Conservation (phyloP, 345 rosid species). For the Arabidopsis suecica region DNA sequence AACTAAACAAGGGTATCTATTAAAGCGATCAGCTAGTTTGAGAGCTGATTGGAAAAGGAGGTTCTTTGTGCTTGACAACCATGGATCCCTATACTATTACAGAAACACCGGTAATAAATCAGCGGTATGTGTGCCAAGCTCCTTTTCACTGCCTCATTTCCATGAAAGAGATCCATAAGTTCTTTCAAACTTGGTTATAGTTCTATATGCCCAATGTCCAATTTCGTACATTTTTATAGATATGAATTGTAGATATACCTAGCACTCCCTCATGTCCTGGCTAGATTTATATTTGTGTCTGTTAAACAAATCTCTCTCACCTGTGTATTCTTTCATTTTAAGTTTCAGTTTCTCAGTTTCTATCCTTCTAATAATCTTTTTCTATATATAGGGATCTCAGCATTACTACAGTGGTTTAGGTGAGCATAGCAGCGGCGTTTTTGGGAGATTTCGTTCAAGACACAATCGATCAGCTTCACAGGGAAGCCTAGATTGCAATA, state of each 20-base stretch:
- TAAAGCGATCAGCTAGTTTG: conserved; percentile 70
- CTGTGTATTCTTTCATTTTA: conserved; percentile 13
- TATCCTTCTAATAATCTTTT: not conserved
- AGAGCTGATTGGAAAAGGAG: conserved; percentile 90
- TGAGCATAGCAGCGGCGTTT: conserved; percentile 66
- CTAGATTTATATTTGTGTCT: not conserved
- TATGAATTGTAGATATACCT: not conserved
- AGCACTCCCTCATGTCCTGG: not conserved
- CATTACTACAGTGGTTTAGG: conserved; percentile 62
- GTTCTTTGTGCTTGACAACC: conserved; percentile 85
- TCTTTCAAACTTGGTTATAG: not conserved
- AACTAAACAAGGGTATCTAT: conserved; percentile 80
- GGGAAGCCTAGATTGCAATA: conserved; percentile 56
- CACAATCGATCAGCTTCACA: conserved; percentile 65
- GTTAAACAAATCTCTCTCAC: not conserved
- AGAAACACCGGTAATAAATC: conserved; percentile 63
- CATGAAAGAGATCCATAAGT: conserved; percentile 3
- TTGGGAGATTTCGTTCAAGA: conserved; percentile 78
- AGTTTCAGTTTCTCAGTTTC: conserved; percentile 1
- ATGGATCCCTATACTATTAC: conserved; percentile 77
- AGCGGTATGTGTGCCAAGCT: conserved; percentile 52
- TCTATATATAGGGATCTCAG: conserved; percentile 59
- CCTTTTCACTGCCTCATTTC: not conserved
- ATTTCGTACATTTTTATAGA: not conserved
- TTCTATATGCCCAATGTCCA: not conserved